Evolutionary conservation across 2,329 filamentous ascomycete genomes (phyloP).

Genomic region (Leptosphaerulina australis): DNA sequence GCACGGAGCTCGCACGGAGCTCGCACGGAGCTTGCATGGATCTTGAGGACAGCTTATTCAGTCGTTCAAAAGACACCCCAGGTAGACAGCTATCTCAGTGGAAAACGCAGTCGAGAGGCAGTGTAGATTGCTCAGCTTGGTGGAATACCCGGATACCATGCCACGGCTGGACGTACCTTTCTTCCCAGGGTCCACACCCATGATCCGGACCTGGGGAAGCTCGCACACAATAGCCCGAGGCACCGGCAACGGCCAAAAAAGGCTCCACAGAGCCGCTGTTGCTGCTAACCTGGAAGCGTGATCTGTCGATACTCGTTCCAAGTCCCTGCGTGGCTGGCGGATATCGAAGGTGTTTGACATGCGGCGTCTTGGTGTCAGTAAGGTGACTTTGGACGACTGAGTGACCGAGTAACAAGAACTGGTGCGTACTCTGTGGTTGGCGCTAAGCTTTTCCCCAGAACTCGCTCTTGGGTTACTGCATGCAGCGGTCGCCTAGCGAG

Average conservation of each 20-base stretch:
- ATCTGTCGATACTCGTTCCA: too few species aligned
- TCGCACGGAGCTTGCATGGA: too few species aligned
- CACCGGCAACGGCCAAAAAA: conserved; percentile 12
- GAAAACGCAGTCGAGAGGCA: too few species aligned
- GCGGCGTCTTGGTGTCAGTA: too few species aligned
- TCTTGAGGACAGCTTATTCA: too few species aligned
- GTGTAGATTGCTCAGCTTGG: neutral
- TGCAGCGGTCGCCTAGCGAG: neutral
- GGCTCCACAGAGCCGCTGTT: conserved; percentile 15
- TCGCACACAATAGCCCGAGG: conserved; percentile 6
- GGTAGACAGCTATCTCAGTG: too few species aligned
- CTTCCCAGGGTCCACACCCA: neutral
- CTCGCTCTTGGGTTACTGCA: neutral
- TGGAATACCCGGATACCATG: neutral
- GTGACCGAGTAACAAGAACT: neutral
- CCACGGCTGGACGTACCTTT: conserved; percentile 1
- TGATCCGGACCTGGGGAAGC: conserved; percentile 15
- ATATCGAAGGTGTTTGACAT: neutral
- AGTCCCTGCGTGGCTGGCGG: neutral
- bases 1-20: too few species aligned
- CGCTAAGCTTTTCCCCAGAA: conserved; percentile 3
- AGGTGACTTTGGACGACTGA: too few species aligned
- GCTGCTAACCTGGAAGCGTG: too few species aligned
- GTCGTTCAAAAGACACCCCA: too few species aligned
- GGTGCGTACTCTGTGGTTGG: neutral